These are phyloP conservation scores for Boletus rufocinnamomeus DNA, from an alignment of 768 basidiomycete genomes.

Conservation along the genomic window DNA sequence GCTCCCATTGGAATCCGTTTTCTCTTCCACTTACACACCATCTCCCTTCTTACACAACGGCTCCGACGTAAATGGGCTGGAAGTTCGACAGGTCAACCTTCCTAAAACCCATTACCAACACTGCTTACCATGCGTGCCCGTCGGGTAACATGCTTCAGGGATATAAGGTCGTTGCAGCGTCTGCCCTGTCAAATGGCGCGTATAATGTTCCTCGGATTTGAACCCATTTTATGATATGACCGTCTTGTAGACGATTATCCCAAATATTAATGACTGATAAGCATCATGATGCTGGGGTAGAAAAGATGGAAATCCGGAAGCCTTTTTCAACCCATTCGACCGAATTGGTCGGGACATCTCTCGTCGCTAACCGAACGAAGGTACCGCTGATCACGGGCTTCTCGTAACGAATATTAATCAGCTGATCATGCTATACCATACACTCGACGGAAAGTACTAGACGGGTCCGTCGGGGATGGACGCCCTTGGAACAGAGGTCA, in stretches of 20 bases:
- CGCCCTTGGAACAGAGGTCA: neutral
- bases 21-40: neutral
- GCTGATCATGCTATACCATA: neutral
- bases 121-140: neutral
- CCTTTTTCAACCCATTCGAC: constrained; percentile 5
- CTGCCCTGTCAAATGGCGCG: too few relatives aligned
- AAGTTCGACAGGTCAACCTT: neutral
- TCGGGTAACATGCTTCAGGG: neutral
- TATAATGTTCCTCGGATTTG: neutral
- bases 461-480: constrained; percentile 1
- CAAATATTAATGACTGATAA: neutral
- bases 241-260: neutral
- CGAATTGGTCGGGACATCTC: constrained; percentile 22
- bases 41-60: neutral
- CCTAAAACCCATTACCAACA: too few relatives aligned
- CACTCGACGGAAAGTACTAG: neutral
- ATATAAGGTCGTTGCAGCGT: too few relatives aligned
- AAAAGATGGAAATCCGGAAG: constrained; percentile 7
- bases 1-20: neutral
- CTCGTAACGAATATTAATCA: constrained; percentile 10
- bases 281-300: too few relatives aligned
- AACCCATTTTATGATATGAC: neutral
- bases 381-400: constrained; percentile 28
- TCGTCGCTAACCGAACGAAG: constrained; percentile 5
- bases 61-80: constrained; percentile 3